phyloP scores from a whole-genome alignment of 75 land plant species.

The Pinus albicaulis region DNA sequence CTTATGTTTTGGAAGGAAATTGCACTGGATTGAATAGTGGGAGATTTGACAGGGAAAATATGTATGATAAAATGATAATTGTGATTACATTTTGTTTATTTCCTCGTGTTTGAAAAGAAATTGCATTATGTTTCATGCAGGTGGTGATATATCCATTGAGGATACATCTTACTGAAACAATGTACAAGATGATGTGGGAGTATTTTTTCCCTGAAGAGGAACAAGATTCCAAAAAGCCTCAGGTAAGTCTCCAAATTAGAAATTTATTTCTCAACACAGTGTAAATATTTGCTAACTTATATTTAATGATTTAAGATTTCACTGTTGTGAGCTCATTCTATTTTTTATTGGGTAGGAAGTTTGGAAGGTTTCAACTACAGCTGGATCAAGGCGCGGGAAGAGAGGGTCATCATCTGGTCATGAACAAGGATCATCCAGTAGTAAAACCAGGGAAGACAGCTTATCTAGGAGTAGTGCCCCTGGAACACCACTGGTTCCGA shows the following conservation, averaged over 20 bases:
- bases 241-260: conserved; percentile 29
- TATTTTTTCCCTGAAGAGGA: conserved; percentile 99
- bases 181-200: conserved; percentile 97
- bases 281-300: conserved; percentile 7
- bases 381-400: conserved; percentile 66
- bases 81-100: not conserved
- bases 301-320: not conserved
- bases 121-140: conserved; percentile 29
- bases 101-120: not conserved
- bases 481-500: conserved; percentile 10
- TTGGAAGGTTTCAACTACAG: conserved; percentile 91
- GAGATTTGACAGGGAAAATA: not conserved
- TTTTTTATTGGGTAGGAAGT: conserved; percentile 53
- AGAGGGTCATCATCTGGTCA: conserved; percentile 27
- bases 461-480: conserved; percentile 26
- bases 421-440: conserved; percentile 36
- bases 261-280: not conserved
- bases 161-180: conserved; percentile 81
- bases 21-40: not conserved
- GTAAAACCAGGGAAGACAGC: conserved; percentile 39
- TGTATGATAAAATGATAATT: not conserved
- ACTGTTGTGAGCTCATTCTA: not conserved
- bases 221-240: conserved; percentile 84
- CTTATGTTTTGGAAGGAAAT: not conserved
- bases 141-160: conserved; percentile 92